Conservation (phyloP, 2,329 filamentous ascomycete genomes). For the Cladosporium sp. region DNA sequence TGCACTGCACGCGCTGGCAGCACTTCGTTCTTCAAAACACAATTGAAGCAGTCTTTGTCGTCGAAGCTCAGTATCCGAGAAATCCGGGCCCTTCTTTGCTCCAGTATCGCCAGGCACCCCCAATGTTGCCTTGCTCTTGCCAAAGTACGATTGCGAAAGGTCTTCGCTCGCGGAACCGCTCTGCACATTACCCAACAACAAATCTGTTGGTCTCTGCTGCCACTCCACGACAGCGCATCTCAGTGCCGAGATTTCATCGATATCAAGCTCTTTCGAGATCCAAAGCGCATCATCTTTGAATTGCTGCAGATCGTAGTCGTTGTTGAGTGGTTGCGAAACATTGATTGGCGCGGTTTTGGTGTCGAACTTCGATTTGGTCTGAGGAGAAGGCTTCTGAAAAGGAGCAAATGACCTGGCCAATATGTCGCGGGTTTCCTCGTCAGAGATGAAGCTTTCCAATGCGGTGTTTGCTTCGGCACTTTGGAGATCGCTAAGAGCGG, state of each 20-base stretch:
- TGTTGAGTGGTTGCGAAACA: conserved; percentile 62
- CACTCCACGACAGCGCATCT: conserved; percentile 77
- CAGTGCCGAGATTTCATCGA: conserved; percentile 78
- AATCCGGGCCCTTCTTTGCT: conserved; percentile 17
- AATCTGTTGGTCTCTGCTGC: conserved; percentile 70
- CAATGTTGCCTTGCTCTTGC: conserved; percentile 1
- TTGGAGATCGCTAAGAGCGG: conserved; percentile 50
- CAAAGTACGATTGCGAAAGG: conserved; percentile 7
- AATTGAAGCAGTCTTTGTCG: conserved; percentile 19
- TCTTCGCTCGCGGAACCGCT: neutral
- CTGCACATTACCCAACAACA: conserved; percentile 52
- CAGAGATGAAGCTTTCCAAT: conserved; percentile 64
- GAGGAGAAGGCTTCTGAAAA: conserved; percentile 51
- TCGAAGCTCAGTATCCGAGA: conserved; percentile 12
- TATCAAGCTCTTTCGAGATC: conserved; percentile 71
- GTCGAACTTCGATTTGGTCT: conserved; percentile 69
- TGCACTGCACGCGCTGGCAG: conserved; percentile 16
- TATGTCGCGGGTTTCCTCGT: conserved; percentile 62
- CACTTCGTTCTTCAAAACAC: conserved; percentile 24
- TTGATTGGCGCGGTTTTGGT: conserved; percentile 84
- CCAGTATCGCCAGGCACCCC: neutral
- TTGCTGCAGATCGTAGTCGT: conserved; percentile 66
- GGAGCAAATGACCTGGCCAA: conserved; percentile 64
- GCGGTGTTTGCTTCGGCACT: conserved; percentile 45
- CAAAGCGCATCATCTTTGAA: conserved; percentile 83